Conservation (phyloP, 257 asterid species). For the Solanum paucissectum region DNA sequence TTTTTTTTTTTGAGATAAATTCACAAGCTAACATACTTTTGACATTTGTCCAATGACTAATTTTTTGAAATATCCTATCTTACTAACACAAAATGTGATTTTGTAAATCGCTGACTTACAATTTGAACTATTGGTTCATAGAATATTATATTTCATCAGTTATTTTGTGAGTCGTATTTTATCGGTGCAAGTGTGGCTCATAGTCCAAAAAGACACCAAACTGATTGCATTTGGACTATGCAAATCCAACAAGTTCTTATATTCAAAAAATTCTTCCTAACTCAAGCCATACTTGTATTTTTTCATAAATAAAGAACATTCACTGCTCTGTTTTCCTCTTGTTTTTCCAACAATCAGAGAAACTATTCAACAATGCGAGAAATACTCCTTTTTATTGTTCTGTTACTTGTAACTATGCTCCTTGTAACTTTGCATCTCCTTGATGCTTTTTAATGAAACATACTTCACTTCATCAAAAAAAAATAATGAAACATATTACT, state of each 20-base stretch:
- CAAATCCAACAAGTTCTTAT: background rate
- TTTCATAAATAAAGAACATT: background rate
- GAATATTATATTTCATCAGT: background rate
- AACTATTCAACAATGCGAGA: background rate
- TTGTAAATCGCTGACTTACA: background rate
- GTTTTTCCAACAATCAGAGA: background rate
- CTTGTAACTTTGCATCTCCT: background rate
- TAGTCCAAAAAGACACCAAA: background rate
- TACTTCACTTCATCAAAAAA: no score
- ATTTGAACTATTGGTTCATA: background rate
- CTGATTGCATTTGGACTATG: background rate
- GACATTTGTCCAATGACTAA: background rate
- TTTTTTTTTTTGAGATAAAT: background rate
- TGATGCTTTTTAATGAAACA: background rate
- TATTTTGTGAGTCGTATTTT: background rate
- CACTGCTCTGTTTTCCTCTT: background rate
- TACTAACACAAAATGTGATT: background rate
- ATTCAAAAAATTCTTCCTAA: no score
- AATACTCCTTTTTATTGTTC: background rate
- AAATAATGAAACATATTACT: no score
- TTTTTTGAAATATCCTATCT: background rate
- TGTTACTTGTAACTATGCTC: background rate
- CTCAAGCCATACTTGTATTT: background rate
- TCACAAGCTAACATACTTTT: background rate
- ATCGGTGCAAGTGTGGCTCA: background rate